Evolutionary conservation across 1,139 yeast species (phyloP).

Genomic region (Blastobotrys malaysiensis): DNA sequence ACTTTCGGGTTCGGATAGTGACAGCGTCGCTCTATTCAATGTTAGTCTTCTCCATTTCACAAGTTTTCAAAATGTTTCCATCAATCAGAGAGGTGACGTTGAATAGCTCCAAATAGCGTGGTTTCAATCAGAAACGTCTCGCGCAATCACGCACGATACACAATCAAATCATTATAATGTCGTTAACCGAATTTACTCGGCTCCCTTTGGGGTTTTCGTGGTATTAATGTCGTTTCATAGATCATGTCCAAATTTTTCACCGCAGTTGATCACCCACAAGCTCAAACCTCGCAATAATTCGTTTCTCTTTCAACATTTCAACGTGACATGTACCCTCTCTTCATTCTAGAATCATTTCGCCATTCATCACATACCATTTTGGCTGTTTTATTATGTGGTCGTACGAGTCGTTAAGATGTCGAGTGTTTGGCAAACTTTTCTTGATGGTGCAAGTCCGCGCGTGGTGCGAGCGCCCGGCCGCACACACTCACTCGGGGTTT

Average conservation of each 20-base stretch:
- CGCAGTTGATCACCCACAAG: too few species aligned
- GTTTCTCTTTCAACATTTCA: not conserved
- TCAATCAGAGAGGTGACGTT: not conserved
- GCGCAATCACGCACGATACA: too few species aligned
- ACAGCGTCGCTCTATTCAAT: slow-evolving; percentile 89
- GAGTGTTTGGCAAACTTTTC: not conserved
- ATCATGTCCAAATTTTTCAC: not conserved
- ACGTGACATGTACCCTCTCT: not conserved
- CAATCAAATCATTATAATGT: too few species aligned
- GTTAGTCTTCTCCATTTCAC: not conserved
- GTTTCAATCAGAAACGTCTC: too few species aligned
- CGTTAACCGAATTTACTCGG: not conserved
- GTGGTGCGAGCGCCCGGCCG: slow-evolving; percentile 1
- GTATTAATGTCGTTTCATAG: not conserved
- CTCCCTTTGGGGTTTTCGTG: not conserved
- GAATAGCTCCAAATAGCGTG: not conserved
- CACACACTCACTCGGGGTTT: not conserved
- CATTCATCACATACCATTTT: not conserved
- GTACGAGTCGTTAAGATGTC: not conserved
- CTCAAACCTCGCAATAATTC: not conserved
- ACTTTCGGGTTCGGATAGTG: slow-evolving; percentile 99
- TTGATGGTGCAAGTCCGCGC: slow-evolving; percentile 1
- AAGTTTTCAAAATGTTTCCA: not conserved
- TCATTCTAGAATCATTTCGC: not conserved
- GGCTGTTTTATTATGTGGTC: not conserved